Conservation (phyloP, 2,329 filamentous ascomycete genomes). For the Rutstroemia sp. region DNA sequence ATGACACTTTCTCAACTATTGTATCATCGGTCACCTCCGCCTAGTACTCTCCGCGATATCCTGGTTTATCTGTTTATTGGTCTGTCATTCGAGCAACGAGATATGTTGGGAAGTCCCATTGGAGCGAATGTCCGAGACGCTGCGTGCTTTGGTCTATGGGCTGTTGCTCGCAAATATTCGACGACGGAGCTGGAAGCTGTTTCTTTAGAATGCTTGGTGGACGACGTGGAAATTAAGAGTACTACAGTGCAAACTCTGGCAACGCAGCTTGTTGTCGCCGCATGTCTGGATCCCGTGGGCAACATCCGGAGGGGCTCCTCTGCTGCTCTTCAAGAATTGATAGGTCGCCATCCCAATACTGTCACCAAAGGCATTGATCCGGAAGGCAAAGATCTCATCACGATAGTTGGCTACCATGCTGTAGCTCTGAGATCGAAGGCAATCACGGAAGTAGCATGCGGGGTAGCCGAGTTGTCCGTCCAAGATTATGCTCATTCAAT, state of each 20-base stretch:
- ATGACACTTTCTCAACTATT: conserved; percentile 81
- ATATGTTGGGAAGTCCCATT: conserved; percentile 73
- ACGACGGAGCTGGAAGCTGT: conserved; percentile 68
- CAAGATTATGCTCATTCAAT: conserved; percentile 43
- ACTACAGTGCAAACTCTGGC: conserved; percentile 68
- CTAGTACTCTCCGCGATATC: conserved; percentile 62
- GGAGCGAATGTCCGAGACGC: conserved; percentile 91
- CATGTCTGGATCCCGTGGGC: conserved; percentile 80
- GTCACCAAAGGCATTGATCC: conserved; percentile 54
- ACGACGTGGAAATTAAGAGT: conserved; percentile 18
- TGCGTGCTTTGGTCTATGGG: conserved; percentile 94
- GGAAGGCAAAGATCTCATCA: conserved; percentile 63
- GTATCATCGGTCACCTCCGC: conserved; percentile 74
- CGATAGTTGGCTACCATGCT: conserved; percentile 86
- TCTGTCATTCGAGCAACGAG: conserved; percentile 81
- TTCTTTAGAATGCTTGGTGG: conserved; percentile 10
- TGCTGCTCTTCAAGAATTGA: conserved; percentile 86
- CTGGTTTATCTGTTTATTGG: conserved; percentile 71
- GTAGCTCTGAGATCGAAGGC: conserved; percentile 83
- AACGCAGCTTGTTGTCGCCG: conserved; percentile 71
- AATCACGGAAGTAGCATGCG: conserved; percentile 66
- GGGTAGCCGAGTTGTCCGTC: conserved; percentile 56
- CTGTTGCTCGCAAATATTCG: conserved; percentile 77
- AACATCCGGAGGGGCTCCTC: conserved; percentile 92
- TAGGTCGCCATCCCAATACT: conserved; percentile 85